Evolutionary conservation across 2,329 filamentous ascomycete genomes (phyloP).

Genomic region (Apiospora pterosperma): DNA sequence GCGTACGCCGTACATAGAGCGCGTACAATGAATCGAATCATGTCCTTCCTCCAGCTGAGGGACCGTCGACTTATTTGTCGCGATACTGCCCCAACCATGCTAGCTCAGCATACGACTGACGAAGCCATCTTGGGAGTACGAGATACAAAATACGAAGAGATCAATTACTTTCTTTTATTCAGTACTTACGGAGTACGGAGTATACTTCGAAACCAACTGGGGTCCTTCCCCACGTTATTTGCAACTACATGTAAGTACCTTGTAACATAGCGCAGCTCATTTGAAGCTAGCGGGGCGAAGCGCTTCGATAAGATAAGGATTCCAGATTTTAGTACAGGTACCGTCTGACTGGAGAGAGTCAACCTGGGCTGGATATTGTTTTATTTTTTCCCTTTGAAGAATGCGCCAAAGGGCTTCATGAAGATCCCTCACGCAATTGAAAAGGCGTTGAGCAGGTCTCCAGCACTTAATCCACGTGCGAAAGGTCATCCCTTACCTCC

Average conservation of each 20-base stretch:
- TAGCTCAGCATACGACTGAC: no score
- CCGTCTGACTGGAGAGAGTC: background rate
- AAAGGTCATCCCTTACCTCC: background rate
- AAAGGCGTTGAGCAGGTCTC: conserved; percentile 5
- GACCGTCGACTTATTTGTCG: no score
- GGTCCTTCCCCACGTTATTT: background rate
- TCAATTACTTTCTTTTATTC: no score
- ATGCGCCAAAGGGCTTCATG: conserved; percentile 2
- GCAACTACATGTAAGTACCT: no score
- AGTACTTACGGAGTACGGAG: no score
- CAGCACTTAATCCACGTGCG: background rate
- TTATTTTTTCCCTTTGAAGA: background rate
- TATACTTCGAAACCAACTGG: no score
- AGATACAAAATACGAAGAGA: no score
- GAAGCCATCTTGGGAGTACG: no score
- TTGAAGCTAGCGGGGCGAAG: background rate
- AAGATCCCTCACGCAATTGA: background rate
- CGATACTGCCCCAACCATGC: no score
- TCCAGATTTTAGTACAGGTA: background rate
- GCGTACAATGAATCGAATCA: no score
- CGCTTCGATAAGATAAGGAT: background rate
- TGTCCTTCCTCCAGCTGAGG: no score
- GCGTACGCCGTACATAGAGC: no score
- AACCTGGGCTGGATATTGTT: background rate
- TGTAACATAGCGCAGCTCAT: background rate